These are phyloP conservation scores for Sclerotinia borealis DNA, from an alignment of 2,329 filamentous ascomycete genomes.

Conservation along the genomic window DNA sequence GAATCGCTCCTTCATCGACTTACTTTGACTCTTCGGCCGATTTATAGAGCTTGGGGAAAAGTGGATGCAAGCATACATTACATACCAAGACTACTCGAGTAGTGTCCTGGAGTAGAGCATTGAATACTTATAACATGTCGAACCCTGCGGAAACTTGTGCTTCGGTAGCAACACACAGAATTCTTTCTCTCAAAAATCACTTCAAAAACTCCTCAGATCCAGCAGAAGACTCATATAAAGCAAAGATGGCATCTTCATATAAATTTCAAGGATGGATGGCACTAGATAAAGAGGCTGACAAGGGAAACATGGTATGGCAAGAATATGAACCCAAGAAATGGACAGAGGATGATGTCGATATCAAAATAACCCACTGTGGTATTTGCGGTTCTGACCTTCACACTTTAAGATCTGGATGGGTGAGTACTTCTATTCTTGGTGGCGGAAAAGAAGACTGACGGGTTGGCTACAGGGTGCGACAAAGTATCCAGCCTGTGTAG, in stretches of 20 bases:
- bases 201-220: slow-evolving; percentile 22
- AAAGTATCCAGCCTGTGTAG: slow-evolving; percentile 36
- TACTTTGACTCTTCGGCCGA: background rate
- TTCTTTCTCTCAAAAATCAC: slow-evolving; percentile 19
- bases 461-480: background rate
- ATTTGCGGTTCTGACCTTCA: slow-evolving; percentile 40
- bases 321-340: slow-evolving; percentile 43
- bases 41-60: background rate
- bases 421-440: slow-evolving; percentile 20
- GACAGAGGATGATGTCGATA: slow-evolving; percentile 46
- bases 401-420: slow-evolving; percentile 32
- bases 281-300: slow-evolving; percentile 28
- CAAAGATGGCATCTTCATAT: slow-evolving; percentile 29
- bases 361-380: slow-evolving; percentile 46
- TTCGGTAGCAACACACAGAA: slow-evolving; percentile 21
- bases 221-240: slow-evolving; percentile 19
- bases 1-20: background rate
- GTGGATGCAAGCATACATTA: background rate
- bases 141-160: slow-evolving; percentile 17
- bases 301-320: slow-evolving; percentile 34
- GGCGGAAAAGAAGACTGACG: background rate
- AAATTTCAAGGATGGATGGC: slow-evolving; percentile 37
- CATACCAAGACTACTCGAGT: background rate
- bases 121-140: slow-evolving; percentile 18
- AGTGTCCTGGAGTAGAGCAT: background rate